Conservation (phyloP, 768 basidiomycete species). For the Suillus americanus region DNA sequence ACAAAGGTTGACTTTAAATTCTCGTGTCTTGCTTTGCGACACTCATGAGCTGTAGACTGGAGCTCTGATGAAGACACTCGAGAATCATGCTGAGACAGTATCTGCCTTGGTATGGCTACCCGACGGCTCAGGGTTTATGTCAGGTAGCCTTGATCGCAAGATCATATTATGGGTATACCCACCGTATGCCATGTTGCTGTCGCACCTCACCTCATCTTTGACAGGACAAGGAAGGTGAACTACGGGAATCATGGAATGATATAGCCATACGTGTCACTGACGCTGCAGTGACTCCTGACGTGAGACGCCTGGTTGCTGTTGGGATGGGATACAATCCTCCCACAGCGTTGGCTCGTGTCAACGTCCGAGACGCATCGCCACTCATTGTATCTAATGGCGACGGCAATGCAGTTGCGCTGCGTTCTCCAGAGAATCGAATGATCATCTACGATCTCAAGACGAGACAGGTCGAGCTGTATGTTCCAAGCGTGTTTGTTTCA, state of each 20-base stretch:
- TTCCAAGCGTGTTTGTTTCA: conserved; percentile 16
- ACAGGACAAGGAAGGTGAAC: conserved; percentile 75
- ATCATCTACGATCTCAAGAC: conserved; percentile 76
- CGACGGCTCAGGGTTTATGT: conserved; percentile 87
- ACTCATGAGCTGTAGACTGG: conserved; percentile 59
- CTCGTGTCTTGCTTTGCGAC: conserved; percentile 6
- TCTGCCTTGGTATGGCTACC: conserved; percentile 87
- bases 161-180: conserved; percentile 77
- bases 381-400: conserved; percentile 33
- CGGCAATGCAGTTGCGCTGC: conserved; percentile 29
- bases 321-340: conserved; percentile 55
- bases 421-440: conserved; percentile 56
- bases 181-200: conserved; percentile 8
- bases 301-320: conserved; percentile 79
- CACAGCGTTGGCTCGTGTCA: conserved; percentile 25
- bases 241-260: conserved; percentile 66
- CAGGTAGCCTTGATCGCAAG: conserved; percentile 82
- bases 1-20: conserved; percentile 56
- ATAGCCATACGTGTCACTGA: conserved; percentile 82
- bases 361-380: conserved; percentile 35
- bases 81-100: conserved; percentile 79
- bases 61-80: conserved; percentile 60
- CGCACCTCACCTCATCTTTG: conserved; percentile 14
- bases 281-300: conserved; percentile 84
- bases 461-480: conserved; percentile 69